Base-by-base conservation (phyloP, 192 early-diverging fungal genomes). In the Umbelopsis sp. region DNA sequence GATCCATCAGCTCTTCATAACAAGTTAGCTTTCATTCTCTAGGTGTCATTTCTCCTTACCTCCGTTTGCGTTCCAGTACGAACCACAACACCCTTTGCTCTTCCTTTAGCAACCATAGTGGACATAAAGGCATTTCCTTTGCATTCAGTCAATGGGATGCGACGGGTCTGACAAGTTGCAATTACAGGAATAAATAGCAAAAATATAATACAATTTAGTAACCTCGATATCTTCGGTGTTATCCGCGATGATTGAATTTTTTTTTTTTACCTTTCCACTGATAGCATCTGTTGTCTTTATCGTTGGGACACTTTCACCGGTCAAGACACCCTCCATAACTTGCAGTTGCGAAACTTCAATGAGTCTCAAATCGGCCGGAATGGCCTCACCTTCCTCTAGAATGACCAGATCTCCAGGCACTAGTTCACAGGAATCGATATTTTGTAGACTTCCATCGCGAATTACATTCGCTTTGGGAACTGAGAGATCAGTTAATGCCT, bases 71-170 rank as follows among this genome's bases (percentile, higher is more conserved):
- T 70, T 47, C 96, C 97, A 6, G 93, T 96, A 66, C 96, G 86
- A 24, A 96, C 95, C 14, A 98, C 97, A 53, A 99, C 86, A 25
- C 95, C 97, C 56, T 93, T 93, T 16, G 89, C 96, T 34, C 97
- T 90, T 29, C 97, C 97, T 26, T 91, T 88, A 36, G 94, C 87
- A 26, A 98, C 94, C 7, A 93, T 84, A 3, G 96, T 99, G 11
- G 95, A 91, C 96, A 97, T 98, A 78, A 99, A 99, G 8, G 94
- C 95, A 75, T 94, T 97, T 49, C 96, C 94, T 77, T 92, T 95
- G 79, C 97, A 98, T 67, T 99, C 97, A 62, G 91, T 93, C 26
- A 77, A 50, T 31, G 75, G 75, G 12, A 77, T 77, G 5, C 53
- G 47, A 16, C 71, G 70, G 20, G 67, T 62, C 71, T 77, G n/a